Evolutionary conservation across 1,139 yeast genomes (phyloP), one percentile per base, ranked within the genome.

Genomic region (Suhomyces bolitotheri): DNA sequence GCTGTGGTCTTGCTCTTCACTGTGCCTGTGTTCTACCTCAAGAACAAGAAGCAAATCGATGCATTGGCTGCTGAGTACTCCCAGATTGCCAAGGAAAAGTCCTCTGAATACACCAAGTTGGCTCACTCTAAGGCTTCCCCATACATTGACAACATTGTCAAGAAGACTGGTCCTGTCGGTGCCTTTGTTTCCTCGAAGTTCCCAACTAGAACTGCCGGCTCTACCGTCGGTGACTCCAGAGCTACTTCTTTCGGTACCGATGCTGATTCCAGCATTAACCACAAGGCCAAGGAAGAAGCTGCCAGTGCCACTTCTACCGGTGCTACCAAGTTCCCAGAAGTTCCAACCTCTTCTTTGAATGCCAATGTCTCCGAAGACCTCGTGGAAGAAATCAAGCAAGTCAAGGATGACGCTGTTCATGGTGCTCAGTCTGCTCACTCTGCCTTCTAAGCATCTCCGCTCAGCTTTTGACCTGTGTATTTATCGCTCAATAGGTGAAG

Each of bases 31-130:
- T 54, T 85, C 46, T 92, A 90, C 71, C 65, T 75, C 49, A 74
- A 73, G 49, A 81, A 86, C 76, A 82, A 88, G 73, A 73, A 73
- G 54, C 84, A 85, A 67, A 84, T 92, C 59, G 96, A 90, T 64
- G 80, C 82, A 35, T 77, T 79, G 37, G 74, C 84, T 39, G 76
- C 75, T 42, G 71, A 79, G 48, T 74, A 71, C 58, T 65, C 80
- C 28, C 67, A 73, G 47, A 53, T 76, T 35, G 80, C 80, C 39
- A 76, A 75, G 57, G 72, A 66, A 33, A 81, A 83, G 64, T 59
- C 78, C 40, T 51, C 67, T 29, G 82, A 81, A 56, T 64, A 60
- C 50, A 60, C 73, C 42, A 62, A 71, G 43, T 33, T 67, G 33
- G 83, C 80, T 35, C 73, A 75, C 46, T 73, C 74, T 45, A 78